Percentiles rank a stretch among this genome's conserved stretches.
phyloP scores from a whole-genome alignment of 2,329 filamentous ascomycete genomes.

The Metarhizium album region DNA sequence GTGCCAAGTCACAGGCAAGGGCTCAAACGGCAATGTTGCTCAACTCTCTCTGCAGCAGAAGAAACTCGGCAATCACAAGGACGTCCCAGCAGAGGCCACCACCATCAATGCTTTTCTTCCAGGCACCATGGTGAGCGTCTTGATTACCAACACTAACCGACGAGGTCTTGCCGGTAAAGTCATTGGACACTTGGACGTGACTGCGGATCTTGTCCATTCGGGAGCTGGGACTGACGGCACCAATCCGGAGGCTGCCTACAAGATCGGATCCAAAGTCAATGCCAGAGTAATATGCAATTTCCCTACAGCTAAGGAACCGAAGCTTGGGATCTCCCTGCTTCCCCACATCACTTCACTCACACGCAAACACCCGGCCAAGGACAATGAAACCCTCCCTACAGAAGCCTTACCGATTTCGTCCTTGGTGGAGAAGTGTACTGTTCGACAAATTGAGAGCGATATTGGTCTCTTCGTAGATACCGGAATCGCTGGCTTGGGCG shows the following conservation, averaged over 20 bases:
- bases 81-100: constrained; percentile 62
- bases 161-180: constrained; percentile 81
- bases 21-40: constrained; percentile 68
- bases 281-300: constrained; percentile 84
- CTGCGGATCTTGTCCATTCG: constrained; percentile 83
- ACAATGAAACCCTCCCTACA: constrained; percentile 38
- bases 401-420: constrained; percentile 60
- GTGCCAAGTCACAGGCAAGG: constrained; percentile 67
- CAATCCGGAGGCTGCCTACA: constrained; percentile 67
- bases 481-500: constrained; percentile 52
- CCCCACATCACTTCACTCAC: constrained; percentile 67
- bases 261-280: constrained; percentile 73
- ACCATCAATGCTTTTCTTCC: constrained; percentile 86
- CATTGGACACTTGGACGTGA: constrained; percentile 83
- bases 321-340: constrained; percentile 78
- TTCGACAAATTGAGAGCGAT: constrained; percentile 68
- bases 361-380: constrained; percentile 27
- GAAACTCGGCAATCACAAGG: constrained; percentile 56
- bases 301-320: constrained; percentile 65
- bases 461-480: constrained; percentile 74
- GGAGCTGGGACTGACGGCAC: constrained; percentile 59
- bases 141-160: constrained; percentile 64
- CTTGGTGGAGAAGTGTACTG: constrained; percentile 64
- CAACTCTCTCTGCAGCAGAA: constrained; percentile 70
- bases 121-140: constrained; percentile 77